phyloP scores from a whole-genome alignment of 306 rosid genomes.

The Mucuna pruriens region DNA sequence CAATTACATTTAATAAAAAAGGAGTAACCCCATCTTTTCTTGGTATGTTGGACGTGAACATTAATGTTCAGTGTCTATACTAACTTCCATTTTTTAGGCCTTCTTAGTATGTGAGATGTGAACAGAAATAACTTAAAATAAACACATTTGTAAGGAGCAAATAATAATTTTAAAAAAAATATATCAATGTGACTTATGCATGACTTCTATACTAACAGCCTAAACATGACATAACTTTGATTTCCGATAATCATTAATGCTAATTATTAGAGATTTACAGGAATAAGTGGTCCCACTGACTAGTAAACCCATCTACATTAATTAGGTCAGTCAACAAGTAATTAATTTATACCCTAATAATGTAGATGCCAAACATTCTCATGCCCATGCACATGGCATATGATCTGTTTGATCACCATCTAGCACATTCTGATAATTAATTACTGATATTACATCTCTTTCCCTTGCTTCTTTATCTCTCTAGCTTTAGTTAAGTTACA shows the following conservation, averaged over 20 bases:
- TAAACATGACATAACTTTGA: not conserved
- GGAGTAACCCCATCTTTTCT: no score
- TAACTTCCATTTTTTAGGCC: no score
- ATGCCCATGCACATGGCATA: conserved; percentile 36
- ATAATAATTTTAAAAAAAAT: no score
- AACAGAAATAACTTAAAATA: no score
- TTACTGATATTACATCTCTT: conserved; percentile 22
- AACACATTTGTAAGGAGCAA: no score
- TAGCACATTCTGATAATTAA: conserved; percentile 30
- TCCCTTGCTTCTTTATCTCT: conserved; percentile 13
- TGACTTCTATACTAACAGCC: not conserved
- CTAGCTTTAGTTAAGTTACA: conserved; percentile 37
- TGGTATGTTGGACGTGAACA: no score
- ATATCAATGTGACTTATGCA: not conserved
- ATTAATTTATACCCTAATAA: conserved; percentile 27
- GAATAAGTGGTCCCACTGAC: conserved; percentile 2
- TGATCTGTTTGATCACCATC: conserved; percentile 24
- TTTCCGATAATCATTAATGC: not conserved
- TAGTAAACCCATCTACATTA: not conserved
- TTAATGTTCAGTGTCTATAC: no score
- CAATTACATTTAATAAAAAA: no score
- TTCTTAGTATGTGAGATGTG: no score
- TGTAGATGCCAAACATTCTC: conserved; percentile 44
- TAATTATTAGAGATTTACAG: conserved; percentile 1
- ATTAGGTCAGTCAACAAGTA: conserved; percentile 15